These are phyloP conservation scores for Porogramme epimiltina DNA, from an alignment of 1,284 basidiomycete species.

Conservation along the genomic window DNA sequence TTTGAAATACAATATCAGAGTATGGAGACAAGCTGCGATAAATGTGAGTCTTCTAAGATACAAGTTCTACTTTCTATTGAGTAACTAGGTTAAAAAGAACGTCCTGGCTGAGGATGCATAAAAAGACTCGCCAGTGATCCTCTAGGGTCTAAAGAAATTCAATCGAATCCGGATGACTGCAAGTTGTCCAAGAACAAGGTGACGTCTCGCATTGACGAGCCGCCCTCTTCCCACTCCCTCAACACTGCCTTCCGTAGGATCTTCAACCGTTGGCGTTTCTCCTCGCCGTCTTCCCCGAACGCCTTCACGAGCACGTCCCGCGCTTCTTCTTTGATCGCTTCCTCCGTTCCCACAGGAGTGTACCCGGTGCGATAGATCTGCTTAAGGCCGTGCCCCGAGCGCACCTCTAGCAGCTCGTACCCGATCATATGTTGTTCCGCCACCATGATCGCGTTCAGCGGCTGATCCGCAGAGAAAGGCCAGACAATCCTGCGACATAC, in stretches of 20 bases:
- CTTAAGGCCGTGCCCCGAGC: constrained; percentile 22
- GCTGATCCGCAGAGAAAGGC: constrained; percentile 30
- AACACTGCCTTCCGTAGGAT: constrained; percentile 7
- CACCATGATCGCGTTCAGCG: constrained; percentile 24
- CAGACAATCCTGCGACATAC: constrained; percentile 14
- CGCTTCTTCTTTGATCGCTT: constrained; percentile 22
- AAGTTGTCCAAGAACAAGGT: constrained; percentile 8
- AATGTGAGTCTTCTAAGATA: too few relatives aligned
- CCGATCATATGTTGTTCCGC: constrained; percentile 23
- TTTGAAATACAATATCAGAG: too few relatives aligned
- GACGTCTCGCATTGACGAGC: constrained; percentile 10
- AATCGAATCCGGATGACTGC: too few relatives aligned
- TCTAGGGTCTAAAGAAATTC: too few relatives aligned
- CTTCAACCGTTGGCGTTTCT: constrained; percentile 20
- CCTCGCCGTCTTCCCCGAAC: constrained; percentile 21
- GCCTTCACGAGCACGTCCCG: constrained; percentile 18
- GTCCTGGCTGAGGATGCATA: too few relatives aligned
- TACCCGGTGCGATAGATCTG: constrained; percentile 20
- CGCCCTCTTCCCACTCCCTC: constrained; percentile 13
- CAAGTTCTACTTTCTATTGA: too few relatives aligned
- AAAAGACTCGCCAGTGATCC: too few relatives aligned
- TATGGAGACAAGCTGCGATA: too few relatives aligned
- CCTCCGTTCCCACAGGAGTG: constrained; percentile 21
- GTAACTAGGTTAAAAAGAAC: too few relatives aligned
- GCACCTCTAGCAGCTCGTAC: constrained; percentile 31